These are phyloP conservation scores for Eucalyptus erythrocorys DNA, from an alignment of 345 rosid genomes.

Conservation along the genomic window DNA sequence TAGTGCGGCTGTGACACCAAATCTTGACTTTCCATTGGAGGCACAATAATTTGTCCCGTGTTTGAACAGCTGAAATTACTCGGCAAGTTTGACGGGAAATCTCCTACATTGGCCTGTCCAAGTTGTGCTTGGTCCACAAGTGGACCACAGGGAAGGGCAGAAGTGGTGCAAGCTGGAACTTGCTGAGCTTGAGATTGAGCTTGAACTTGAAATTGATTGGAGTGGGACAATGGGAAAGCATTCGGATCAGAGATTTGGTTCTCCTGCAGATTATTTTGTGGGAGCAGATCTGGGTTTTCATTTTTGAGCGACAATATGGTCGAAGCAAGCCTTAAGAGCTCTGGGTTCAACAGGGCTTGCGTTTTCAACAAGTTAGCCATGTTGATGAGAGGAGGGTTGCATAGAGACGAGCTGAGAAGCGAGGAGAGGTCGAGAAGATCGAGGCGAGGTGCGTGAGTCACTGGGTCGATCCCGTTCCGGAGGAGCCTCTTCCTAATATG, in stretches of 20 bases:
- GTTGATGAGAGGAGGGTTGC: conserved; percentile 25
- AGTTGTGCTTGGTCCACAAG: conserved; percentile 7
- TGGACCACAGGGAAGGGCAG: not conserved
- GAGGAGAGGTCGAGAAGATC: conserved; percentile 74
- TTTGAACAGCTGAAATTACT: not conserved
- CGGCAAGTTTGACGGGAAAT: not conserved
- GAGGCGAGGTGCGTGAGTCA: conserved; percentile 79
- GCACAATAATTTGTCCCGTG: not conserved
- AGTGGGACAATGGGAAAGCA: not conserved
- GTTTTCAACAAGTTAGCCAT: conserved; percentile 31
- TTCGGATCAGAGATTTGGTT: conserved; percentile 10
- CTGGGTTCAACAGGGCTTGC: conserved; percentile 40
- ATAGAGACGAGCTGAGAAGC: conserved; percentile 34
- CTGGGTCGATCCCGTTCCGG: conserved; percentile 84
- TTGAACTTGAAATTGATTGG: not conserved
- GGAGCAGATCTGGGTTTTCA: conserved; percentile 23
- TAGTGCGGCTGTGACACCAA: conserved; percentile 7
- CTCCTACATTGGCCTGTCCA: conserved; percentile 4
- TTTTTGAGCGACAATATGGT: conserved; percentile 32
- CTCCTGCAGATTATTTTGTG: conserved; percentile 10
- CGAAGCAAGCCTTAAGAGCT: conserved; percentile 20
- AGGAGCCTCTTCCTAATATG: conserved; percentile 79
- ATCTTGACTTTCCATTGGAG: not conserved
- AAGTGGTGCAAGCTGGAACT: conserved; percentile 7
- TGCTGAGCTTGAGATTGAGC: conserved; percentile 1